Base-by-base conservation (phyloP, 768 basidiomycete species). In the Podaxis sp. region DNA sequence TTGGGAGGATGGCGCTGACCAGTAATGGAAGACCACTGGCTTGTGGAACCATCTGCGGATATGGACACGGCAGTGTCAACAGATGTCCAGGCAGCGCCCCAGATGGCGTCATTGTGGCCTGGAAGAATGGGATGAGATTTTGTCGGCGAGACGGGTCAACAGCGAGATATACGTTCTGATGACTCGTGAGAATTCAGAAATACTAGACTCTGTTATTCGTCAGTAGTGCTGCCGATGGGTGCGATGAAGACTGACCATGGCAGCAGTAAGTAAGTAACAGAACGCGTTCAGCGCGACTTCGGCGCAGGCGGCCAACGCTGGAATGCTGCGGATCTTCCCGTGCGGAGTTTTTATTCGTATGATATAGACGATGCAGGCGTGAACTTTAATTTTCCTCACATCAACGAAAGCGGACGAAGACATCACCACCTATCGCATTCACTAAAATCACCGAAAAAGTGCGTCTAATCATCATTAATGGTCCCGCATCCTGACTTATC, bases 331-430 rank as follows among this genome's bases (percentile, higher is more conserved):
- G 82, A 44, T 56, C 62, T 71, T 66, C 63, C 85, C 86, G 84
- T 69, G 71, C 89, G 82, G 88, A 79, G 80, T 70, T 74, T 76
- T 10, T 85, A 87, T n/a, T 26, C 3, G 24, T n/a, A 30, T 59
- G 60, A 74, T 74, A 75, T 69, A 73, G 62, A 60, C 40, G 36
- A 30, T 52, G 11, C 15, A 54, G 20, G 24, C 56, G 33, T 46
- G 66, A 74, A 88, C 85, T 81, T 79, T 78, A 82, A 77, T 82
- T 79, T 82, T 78, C 76, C 72, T 84, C 75, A 84, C 91, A 93
- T 94, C 91, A 87, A 94, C 92, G 91, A 94, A 77, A 89, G 92
- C 91, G 91, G 88, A 94, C 84, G 92, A 93, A 86, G 91, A 92
- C 91, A 89, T 88, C 86, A 70, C 72, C 33, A 69, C 64, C 69